Evolutionary conservation across 176 grass and related monocot species (phyloP).

Genomic region (Ensete glaucum): DNA sequence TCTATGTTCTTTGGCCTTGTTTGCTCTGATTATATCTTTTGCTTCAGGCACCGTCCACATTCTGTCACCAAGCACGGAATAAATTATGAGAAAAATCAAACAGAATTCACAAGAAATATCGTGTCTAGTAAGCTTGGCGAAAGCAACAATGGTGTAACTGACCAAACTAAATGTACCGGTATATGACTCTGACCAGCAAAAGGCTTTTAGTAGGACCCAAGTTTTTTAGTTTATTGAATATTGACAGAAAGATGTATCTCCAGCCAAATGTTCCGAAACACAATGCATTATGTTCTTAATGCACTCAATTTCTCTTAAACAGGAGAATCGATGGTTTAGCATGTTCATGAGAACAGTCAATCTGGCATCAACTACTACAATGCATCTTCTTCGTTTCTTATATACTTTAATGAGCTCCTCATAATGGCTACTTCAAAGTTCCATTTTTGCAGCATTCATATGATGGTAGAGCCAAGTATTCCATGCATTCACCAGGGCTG

Average conservation of each 20-base stretch:
- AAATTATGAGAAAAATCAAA: conserved; percentile 4
- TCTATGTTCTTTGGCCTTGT: conserved; percentile 20
- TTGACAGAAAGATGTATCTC: background rate
- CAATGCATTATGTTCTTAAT: background rate
- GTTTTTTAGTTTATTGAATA: background rate
- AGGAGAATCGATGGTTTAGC: background rate
- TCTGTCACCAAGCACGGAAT: conserved; percentile 24
- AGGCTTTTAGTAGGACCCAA: too few species aligned
- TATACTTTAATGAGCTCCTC: background rate
- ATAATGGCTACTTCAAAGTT: background rate
- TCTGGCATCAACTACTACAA: background rate
- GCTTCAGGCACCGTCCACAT: conserved; percentile 72
- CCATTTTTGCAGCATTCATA: background rate
- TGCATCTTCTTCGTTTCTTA: background rate
- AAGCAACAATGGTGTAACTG: background rate
- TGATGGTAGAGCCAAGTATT: too few species aligned
- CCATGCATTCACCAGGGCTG: too few species aligned
- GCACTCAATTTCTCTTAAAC: background rate
- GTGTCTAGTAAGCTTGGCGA: background rate
- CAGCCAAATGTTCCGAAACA: background rate
- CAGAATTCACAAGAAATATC: background rate
- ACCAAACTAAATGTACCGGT: too few species aligned
- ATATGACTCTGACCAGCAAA: too few species aligned
- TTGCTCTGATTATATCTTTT: conserved; percentile 36
- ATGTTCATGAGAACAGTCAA: background rate